Percentiles rank a stretch among this genome's conserved stretches.
Evolutionary conservation across 495 filamentous ascomycete genomes (phyloP).

Genomic region (Penicillium simplicissimum): DNA sequence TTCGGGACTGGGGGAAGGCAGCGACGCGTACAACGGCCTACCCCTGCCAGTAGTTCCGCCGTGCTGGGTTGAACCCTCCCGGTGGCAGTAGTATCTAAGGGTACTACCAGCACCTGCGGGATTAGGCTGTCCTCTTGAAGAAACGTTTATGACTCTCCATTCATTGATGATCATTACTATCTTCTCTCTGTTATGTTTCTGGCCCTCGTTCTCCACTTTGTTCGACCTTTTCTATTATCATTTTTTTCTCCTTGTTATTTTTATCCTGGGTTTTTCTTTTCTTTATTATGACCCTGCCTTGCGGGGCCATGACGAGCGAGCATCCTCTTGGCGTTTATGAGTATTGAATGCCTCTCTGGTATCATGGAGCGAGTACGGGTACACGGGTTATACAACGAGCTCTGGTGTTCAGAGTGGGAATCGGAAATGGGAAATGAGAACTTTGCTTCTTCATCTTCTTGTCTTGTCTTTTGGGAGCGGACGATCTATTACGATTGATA

Average conservation of each 20-base stretch:
- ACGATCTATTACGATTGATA: constrained; percentile 1
- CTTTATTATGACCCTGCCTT: constrained; percentile 4
- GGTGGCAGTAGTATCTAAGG: too few relatives aligned
- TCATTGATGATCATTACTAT: not conserved
- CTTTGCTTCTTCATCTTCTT: not conserved
- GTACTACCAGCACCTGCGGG: too few relatives aligned
- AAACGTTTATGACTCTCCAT: not conserved
- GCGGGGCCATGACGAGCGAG: constrained; percentile 22
- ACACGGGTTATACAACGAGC: constrained; percentile 9
- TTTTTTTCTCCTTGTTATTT: constrained; percentile 15
- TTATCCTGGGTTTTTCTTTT: constrained; percentile 11
- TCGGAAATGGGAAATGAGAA: not conserved
- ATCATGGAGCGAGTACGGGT: constrained; percentile 8
- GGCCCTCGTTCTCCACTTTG: constrained; percentile 9
- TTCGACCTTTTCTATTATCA: not conserved
- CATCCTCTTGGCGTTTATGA: constrained; percentile 20
- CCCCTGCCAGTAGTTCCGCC: constrained; percentile 4
- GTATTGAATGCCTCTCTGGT: not conserved
- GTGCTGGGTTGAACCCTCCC: not conserved
- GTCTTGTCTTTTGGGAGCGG: not conserved
- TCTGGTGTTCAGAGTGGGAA: constrained; percentile 14
- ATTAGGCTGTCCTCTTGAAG: too few relatives aligned
- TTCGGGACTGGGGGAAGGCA: not conserved
- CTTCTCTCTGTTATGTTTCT: not conserved
- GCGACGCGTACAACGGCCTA: not conserved